Conservation (phyloP, 2,329 filamentous ascomycete genomes). For the Tolypocladium capitatum region DNA sequence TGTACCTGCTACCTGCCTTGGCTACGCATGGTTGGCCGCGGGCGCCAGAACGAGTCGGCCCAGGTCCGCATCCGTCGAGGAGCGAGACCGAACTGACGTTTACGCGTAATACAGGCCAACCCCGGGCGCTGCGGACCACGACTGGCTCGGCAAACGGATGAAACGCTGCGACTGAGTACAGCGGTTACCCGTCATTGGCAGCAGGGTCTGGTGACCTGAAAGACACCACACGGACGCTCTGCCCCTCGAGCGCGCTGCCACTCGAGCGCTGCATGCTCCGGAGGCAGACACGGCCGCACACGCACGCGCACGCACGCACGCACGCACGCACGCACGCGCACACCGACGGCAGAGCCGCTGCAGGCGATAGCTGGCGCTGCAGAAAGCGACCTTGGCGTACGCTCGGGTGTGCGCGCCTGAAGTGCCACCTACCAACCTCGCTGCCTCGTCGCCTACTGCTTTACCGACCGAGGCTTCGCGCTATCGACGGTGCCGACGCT, state of each 20-base stretch:
- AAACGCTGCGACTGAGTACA: conserved; percentile 13
- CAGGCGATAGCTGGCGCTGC: neutral
- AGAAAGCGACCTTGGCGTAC: neutral
- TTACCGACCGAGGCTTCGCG: conserved; percentile 1
- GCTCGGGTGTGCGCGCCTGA: neutral
- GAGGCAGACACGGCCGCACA: neutral
- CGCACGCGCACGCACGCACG: conserved; percentile 1
- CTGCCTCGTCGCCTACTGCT: neutral
- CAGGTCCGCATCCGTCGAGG: neutral
- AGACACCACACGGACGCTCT: conserved; percentile 6
- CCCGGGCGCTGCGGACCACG: conserved; percentile 15
- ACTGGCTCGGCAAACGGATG: conserved; percentile 17
- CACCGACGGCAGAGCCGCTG: neutral
- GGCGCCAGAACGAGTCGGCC: neutral
- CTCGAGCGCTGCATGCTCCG: neutral
- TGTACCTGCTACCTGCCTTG: neutral
- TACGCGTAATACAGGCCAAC: conserved; percentile 11
- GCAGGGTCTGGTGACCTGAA: conserved; percentile 11
- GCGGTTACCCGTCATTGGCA: conserved; percentile 15
- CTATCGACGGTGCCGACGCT: conserved; percentile 1
- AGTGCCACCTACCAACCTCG: neutral
- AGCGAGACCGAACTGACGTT: conserved; percentile 4
- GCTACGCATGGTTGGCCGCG: neutral
- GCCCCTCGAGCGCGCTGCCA: neutral
- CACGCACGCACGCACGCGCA: conserved; percentile 1